Conservation (phyloP, 441 rosid genomes). For the Breynia disticha region DNA sequence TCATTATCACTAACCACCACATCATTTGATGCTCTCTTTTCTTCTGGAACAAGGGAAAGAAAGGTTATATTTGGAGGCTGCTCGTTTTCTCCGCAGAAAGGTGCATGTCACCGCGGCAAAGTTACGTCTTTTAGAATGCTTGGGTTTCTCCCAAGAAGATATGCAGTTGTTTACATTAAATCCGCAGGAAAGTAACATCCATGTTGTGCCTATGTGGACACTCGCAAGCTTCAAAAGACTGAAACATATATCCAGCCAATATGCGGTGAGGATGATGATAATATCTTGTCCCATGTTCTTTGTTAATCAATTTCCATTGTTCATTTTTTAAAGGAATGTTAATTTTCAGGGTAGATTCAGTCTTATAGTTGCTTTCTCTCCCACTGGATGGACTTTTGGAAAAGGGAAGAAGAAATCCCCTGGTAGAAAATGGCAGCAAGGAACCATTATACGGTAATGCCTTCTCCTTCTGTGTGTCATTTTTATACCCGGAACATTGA, state of each 20-base stretch:
- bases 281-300: not conserved
- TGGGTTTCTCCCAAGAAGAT: conserved; percentile 70
- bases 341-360: conserved; percentile 53
- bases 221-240: conserved; percentile 95
- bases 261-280: conserved; percentile 40
- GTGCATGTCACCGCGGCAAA: conserved; percentile 64
- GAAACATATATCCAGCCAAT: conserved; percentile 64
- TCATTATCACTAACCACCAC: too few relatives aligned
- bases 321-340: not conserved
- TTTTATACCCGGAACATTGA: too few relatives aligned
- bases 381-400: conserved; percentile 88
- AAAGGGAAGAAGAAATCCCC: conserved; percentile 80
- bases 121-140: conserved; percentile 57
- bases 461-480: not conserved
- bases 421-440: conserved; percentile 88
- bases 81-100: conserved; percentile 60
- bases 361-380: conserved; percentile 88
- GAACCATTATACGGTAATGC: conserved; percentile 78
- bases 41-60: conserved; percentile 56
- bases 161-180: conserved; percentile 82
- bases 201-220: conserved; percentile 93
- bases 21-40: not conserved
- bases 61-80: conserved; percentile 86
- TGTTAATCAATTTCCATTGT: not conserved
- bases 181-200: conserved; percentile 84